These are phyloP conservation scores for Daldinia caldariorum DNA, from an alignment of 495 filamentous ascomycete genomes.

Conservation along the genomic window DNA sequence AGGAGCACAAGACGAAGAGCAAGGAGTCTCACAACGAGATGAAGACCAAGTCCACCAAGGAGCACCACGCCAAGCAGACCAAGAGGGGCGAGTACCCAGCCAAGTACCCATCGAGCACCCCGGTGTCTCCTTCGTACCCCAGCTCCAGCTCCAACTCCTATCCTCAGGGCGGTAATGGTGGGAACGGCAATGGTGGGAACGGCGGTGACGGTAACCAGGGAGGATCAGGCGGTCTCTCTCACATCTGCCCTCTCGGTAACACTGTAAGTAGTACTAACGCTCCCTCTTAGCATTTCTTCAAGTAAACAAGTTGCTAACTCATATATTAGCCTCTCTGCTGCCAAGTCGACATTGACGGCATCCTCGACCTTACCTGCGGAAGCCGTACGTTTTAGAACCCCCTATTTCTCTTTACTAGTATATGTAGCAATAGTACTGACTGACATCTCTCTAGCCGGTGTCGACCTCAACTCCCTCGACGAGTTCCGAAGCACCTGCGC, in stretches of 20 bases:
- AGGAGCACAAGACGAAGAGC: conserved; percentile 25
- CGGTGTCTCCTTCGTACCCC: conserved; percentile 4
- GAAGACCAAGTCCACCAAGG: conserved; percentile 12
- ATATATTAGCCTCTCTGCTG: conserved; percentile 35
- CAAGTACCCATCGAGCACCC: conserved; percentile 12
- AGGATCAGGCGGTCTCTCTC: conserved; percentile 2
- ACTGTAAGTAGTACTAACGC: conserved; percentile 9
- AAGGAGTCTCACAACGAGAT: neutral
- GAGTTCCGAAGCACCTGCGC: conserved; percentile 25
- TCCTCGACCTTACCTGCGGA: conserved; percentile 32
- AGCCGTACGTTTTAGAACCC: conserved; percentile 31
- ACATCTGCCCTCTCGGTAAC: conserved; percentile 21
- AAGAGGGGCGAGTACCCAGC: conserved; percentile 22
- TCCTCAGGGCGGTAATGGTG: neutral
- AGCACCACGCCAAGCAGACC: conserved; percentile 16
- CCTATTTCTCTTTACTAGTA: no score
- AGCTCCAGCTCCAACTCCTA: neutral
- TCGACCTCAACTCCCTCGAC: conserved; percentile 26
- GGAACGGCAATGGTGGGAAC: neutral
- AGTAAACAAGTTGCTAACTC: conserved; percentile 6
- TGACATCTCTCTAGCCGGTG: conserved; percentile 22
- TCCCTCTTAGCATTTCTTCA: neutral
- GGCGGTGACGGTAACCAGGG: neutral
- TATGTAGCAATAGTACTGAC: conserved; percentile 4
- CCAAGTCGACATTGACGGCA: conserved; percentile 32